These are phyloP conservation scores for Rubus parviflorus DNA, from an alignment of 306 rosid genomes.

Conservation along the genomic window DNA sequence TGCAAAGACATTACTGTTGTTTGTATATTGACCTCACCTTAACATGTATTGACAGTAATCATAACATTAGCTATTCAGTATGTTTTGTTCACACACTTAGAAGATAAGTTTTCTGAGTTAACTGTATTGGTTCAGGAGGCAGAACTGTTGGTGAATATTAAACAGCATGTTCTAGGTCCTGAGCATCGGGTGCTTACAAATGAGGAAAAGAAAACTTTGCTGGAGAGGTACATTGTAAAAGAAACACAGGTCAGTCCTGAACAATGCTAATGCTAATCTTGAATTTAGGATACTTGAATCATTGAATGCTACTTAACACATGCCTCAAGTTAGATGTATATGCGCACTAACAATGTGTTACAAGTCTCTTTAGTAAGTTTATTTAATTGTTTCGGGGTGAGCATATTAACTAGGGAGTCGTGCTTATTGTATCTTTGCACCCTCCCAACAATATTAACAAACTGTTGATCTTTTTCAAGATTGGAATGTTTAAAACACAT, in stretches of 20 bases:
- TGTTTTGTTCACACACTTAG: neutral
- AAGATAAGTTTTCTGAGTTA: neutral
- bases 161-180: constrained; percentile 68
- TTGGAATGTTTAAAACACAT: neutral
- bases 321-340: neutral
- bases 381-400: no score
- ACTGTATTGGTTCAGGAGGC: constrained; percentile 54
- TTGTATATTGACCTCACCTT: neutral
- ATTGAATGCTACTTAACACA: neutral
- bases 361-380: no score
- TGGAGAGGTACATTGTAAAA: constrained; percentile 78
- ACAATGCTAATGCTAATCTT: neutral
- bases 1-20: neutral
- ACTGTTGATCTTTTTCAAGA: neutral
- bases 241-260: constrained; percentile 68
- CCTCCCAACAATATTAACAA: neutral
- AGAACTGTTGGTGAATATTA: constrained; percentile 69
- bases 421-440: neutral
- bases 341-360: neutral
- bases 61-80: neutral
- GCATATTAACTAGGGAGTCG: no score
- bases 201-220: constrained; percentile 70
- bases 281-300: neutral
- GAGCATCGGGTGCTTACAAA: constrained; percentile 66
- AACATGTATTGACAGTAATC: neutral